Evolutionary conservation across 2,329 filamentous ascomycete species (phyloP), one percentile per base, ranked within the genome.

Genomic region (Leptodontidium sp.): DNA sequence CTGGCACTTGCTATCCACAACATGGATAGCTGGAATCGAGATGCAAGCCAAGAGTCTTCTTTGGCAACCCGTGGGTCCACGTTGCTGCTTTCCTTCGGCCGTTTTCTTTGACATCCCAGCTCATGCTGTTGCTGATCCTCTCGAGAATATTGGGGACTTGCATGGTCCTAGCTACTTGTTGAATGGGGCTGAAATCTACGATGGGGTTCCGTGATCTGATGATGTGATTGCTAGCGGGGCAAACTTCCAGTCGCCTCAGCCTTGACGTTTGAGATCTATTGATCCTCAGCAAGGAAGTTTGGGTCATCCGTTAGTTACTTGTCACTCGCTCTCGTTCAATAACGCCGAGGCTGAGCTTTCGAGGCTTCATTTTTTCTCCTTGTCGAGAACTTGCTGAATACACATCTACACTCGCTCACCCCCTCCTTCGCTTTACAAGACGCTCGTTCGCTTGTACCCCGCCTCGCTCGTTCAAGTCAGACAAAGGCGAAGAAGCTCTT

Each of bases 1-100:
- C 43, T 49, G 43, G 38, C 26, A 47, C 24, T 26, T 17, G 26
- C 43, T 24, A 21, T 35, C 57, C 38, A 24, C 21, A 11, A 43
- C 1, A 21, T 21, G 21, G n/a, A 29, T 55, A 24, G 29, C 43
- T 59, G n/a, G 26, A 45, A 15, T 59, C 59, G 24, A 38, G 14
- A 29, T 62, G 59, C 43, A 32, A 17, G 59, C 59, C 59, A 62
- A 62, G 59, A n/a, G 24, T 17, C 47, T 40, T 52, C 47, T 17
- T 14, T 64, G 61, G 61, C 32, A 53, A 64, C 11, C 17, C 45
- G 61, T 53, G n/a, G 32, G n/a, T 43, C 61, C 61, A 64, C 61
- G 61, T 53, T 43, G 47, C 49, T 62, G 59, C 47, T 29, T 40
- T 43, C 29, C 14, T 62, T 29, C 43, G 17, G 24, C 35, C 26